A percentile compares a stretch with the other conserved stretches of the same genome.
Evolutionary conservation across 116 monocot species (phyloP).

Genomic region (Trichopus zeylanicus): DNA sequence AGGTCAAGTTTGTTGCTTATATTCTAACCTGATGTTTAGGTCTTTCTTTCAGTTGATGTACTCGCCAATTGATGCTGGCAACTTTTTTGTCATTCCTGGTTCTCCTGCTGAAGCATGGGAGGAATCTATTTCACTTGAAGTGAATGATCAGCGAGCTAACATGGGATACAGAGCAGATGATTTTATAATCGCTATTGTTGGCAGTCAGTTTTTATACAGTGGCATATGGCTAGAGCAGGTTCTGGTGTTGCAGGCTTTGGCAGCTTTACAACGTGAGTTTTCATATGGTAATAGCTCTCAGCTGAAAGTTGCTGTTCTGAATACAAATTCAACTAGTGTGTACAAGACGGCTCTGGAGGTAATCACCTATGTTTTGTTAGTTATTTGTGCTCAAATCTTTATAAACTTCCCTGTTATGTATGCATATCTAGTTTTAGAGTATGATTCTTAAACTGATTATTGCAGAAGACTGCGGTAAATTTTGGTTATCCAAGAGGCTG

Average conservation of each 20-base stretch:
- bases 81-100: slow-evolving; percentile 86
- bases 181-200: slow-evolving; percentile 72
- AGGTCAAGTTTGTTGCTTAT: slow-evolving; percentile 8
- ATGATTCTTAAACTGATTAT: slow-evolving; percentile 3
- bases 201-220: slow-evolving; percentile 85
- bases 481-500: slow-evolving; percentile 47
- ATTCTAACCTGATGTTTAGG: slow-evolving; percentile 7
- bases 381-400: no score
- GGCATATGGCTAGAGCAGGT: slow-evolving; percentile 74
- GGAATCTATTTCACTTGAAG: slow-evolving; percentile 20
- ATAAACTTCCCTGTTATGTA: no score
- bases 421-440: no score
- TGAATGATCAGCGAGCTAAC: slow-evolving; percentile 18
- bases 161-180: slow-evolving; percentile 47
- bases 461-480: slow-evolving; percentile 35
- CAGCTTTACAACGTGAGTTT: slow-evolving; percentile 40
- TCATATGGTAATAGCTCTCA: slow-evolving; percentile 27
- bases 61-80: slow-evolving; percentile 74
- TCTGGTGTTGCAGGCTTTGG: slow-evolving; percentile 68
- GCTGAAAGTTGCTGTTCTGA: slow-evolving; percentile 63
- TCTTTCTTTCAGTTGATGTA: slow-evolving; percentile 69
- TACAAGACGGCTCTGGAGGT: slow-evolving; percentile 68
- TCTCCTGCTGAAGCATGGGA: slow-evolving; percentile 68
- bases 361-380: background rate
- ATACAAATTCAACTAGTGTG: slow-evolving; percentile 33